Base-by-base conservation (phyloP, 148 eudicot genomes). In the Spergularia bocconei region DNA sequence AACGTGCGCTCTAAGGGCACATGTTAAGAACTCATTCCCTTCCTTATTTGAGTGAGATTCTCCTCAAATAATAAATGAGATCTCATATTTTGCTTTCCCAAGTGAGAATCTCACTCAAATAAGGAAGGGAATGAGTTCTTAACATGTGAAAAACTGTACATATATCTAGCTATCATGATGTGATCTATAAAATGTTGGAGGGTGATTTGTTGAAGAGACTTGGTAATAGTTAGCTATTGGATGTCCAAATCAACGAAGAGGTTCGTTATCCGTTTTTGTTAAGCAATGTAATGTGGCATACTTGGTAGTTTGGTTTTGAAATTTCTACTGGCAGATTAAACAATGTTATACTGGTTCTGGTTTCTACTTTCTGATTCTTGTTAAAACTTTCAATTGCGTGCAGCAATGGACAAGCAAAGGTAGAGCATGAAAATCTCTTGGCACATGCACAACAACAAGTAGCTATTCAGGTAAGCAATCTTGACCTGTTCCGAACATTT, bases 401-500 rank as follows among this genome's bases (percentile, higher is more conserved):
- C 84, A 87, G 90, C 80, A 91, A 74, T 75, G 88, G 87, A 66
- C 91, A 88, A 78, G 86, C 84, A 58, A 93, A 87, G 51, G 55
- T 88, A 29, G 97, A 91, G 79, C 98, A 91, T 81, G 93, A 88
- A 33, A 79, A 70, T 75, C 85, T 90, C 44, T 84, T 94, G 79
- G 87, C 89, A 39, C 98, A 91, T 74, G 98, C 98, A 13, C 93
- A 86, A 66, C 92, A 93, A 64, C 97, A 93, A 78, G 86, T 90
- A 73, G 92, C 92, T 60, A 85, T 91, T 84, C 98, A 94, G 93
- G 97, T 94, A 63, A 61, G 55, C 41, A 48, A 36, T 62, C 16
- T 7, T 54, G 55, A 75, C 8, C 38, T 6, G 17, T 76, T 11
- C 21, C 39, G 64, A 70, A 21, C 21, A 13, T 70, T 17, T 5